phyloP scores from a whole-genome alignment of 2,329 filamentous ascomycete species.

The Harringtonia lauricola region DNA sequence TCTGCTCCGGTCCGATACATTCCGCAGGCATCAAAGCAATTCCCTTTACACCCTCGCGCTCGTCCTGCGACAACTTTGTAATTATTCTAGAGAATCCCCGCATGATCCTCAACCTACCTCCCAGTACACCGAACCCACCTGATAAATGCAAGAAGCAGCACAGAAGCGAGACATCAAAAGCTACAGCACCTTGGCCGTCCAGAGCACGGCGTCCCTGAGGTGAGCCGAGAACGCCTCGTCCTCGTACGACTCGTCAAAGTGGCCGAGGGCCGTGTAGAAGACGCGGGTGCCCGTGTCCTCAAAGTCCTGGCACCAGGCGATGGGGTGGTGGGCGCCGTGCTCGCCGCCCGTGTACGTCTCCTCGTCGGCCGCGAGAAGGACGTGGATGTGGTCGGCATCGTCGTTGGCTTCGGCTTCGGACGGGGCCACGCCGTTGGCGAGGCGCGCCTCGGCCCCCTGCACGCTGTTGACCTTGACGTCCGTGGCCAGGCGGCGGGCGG shows the following conservation, averaged over 20 bases:
- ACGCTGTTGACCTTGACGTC: background rate
- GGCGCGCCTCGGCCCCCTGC: background rate
- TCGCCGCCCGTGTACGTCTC: slow-evolving; percentile 22
- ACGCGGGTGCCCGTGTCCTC: slow-evolving; percentile 24
- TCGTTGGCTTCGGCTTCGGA: slow-evolving; percentile 12
- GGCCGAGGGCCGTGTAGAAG: slow-evolving; percentile 30
- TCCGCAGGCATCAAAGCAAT: too few relatives aligned
- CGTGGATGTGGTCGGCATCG: slow-evolving; percentile 11
- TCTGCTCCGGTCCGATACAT: too few relatives aligned
- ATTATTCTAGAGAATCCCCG: too few relatives aligned
- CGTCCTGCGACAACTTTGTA: too few relatives aligned
- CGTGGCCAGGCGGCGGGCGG: background rate
- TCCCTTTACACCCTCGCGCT: too few relatives aligned
- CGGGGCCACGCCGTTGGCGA: slow-evolving; percentile 13
- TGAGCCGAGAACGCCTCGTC: slow-evolving; percentile 19
- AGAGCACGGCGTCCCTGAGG: slow-evolving; percentile 16
- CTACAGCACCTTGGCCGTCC: slow-evolving; percentile 16
- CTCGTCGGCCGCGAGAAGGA: slow-evolving; percentile 26
- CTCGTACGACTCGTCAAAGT: slow-evolving; percentile 27
- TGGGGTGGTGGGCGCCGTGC: slow-evolving; percentile 25
- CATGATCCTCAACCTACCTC: too few relatives aligned
- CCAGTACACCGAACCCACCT: too few relatives aligned
- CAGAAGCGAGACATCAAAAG: background rate
- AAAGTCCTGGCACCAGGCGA: slow-evolving; percentile 28
- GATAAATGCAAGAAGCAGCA: too few relatives aligned